phyloP scores from a whole-genome alignment of 2,329 filamentous ascomycete genomes.

The Diaporthe citrichinensis region DNA sequence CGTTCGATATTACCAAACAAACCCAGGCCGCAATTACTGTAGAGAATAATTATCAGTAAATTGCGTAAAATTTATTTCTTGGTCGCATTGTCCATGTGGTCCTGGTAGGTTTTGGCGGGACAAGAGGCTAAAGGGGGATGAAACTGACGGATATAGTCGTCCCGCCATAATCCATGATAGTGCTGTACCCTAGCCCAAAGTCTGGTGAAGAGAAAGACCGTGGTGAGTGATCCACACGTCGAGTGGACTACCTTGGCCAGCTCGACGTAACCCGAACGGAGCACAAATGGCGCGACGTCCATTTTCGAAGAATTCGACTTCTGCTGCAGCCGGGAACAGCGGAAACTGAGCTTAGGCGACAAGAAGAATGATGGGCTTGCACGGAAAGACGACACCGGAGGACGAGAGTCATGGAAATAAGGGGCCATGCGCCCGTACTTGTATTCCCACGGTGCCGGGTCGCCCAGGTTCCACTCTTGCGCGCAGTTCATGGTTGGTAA shows the following conservation, averaged over 20 bases:
- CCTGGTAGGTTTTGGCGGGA: not conserved
- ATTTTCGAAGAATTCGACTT: not conserved
- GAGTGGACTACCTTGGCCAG: constrained; percentile 30
- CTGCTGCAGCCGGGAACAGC: not conserved
- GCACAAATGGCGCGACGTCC: constrained; percentile 13
- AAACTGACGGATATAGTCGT: constrained; percentile 30
- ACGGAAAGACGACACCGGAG: not conserved
- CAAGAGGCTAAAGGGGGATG: not conserved
- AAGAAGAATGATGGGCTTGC: no score
- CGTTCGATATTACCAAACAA: not conserved
- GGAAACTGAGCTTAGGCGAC: not conserved
- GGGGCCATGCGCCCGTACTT: not conserved
- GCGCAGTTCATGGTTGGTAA: not conserved
- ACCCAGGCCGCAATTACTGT: constrained; percentile 31
- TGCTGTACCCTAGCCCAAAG: constrained; percentile 23
- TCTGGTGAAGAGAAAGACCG: constrained; percentile 24
- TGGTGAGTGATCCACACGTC: constrained; percentile 13
- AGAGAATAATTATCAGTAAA: not conserved
- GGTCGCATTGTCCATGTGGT: not conserved
- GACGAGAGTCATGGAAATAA: not conserved
- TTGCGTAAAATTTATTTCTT: not conserved
- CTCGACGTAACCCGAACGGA: constrained; percentile 17
- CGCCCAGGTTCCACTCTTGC: constrained; percentile 19
- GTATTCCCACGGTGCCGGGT: not conserved
- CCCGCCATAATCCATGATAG: constrained; percentile 32